Percentiles rank a stretch among this genome's conserved stretches.
phyloP scores from a whole-genome alignment of 2,329 filamentous ascomycete genomes.

The Colletotrichum aenigma region DNA sequence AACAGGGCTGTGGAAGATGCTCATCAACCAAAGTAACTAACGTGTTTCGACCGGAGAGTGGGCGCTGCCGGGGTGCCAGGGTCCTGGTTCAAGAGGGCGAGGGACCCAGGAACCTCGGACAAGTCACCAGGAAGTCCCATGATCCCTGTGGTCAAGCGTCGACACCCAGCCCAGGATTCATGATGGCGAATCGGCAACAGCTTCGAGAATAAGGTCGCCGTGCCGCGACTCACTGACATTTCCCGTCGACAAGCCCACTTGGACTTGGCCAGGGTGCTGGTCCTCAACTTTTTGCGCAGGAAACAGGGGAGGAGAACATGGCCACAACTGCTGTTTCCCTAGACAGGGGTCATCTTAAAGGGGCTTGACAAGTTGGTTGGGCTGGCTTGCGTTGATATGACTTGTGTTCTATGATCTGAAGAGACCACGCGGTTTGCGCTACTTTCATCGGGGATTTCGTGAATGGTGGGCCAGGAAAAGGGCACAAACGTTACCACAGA shows the following conservation, averaged over 20 bases:
- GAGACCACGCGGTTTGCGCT: background rate
- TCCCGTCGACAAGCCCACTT: conserved; percentile 36
- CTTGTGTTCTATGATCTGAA: conserved; percentile 6
- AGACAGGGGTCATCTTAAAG: background rate
- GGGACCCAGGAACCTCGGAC: conserved; percentile 21
- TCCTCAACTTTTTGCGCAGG: conserved; percentile 5
- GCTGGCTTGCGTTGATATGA: background rate
- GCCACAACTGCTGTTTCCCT: background rate
- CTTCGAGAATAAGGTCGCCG: conserved; percentile 19
- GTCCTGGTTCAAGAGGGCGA: conserved; percentile 12
- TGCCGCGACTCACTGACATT: conserved; percentile 21
- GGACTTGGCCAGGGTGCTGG: conserved; percentile 2
- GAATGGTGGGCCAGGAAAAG: background rate
- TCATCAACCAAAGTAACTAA: conserved; percentile 44
- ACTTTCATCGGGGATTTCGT: conserved; percentile 4
- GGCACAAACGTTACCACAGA: background rate
- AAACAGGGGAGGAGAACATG: background rate
- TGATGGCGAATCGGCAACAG: conserved; percentile 22
- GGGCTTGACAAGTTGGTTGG: background rate
- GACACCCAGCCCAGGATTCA: conserved; percentile 3
- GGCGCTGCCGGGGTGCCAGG: conserved; percentile 26
- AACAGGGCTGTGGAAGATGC: conserved; percentile 37
- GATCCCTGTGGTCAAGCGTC: conserved; percentile 17
- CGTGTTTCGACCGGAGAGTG: conserved; percentile 44
- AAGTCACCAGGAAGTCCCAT: conserved; percentile 15